Base-by-base conservation (phyloP, 2,329 filamentous ascomycete species). In the Curvularia sp. region DNA sequence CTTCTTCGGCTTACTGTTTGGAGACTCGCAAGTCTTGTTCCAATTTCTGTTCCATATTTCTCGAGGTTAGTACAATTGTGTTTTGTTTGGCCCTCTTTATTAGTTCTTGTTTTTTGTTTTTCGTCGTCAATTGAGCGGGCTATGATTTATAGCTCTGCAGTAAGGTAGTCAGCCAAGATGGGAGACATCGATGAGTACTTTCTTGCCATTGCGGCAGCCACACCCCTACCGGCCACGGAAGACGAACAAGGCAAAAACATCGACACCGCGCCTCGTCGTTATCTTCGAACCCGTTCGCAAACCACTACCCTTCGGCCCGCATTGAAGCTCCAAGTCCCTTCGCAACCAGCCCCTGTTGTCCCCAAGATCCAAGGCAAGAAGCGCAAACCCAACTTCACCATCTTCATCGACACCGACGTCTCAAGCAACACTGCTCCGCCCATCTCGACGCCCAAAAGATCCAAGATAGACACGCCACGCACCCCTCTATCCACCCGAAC, bases 321-420 rank as follows among this genome's bases (percentile, higher is more conserved):
- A 15, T 10, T 49, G 21, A 39, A 45, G 2, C 19, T 23, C 32
- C n/a, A 30, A 12, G 21, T 38, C 27, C 27, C 42, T 12, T 15
- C 43, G 8, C n/a, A 39, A 13, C 32, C 51, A 2, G 19, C 23
- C 2, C 38, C 39, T 41, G 30, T 21, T 25, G 8, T 41, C 38
- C 18, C 39, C 42, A 32, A 53, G 30, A 30, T 30, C 2, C 25
- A 30, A 8, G 60, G 46, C 41, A 66, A 64, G 32, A 32, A 36
- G 25, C 63, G 60, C 30, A 64, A 61, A 13, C 28, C 52, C 1
- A 45, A 60, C 1, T 63, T 70, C 49, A 50, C 47, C 13, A 54
- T 69, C 19, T 68, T 67, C 47, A 32, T 57, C 18, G 66, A 69
- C 18, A 19, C 43, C 2, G 30, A 58, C 25, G 23, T 43, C 1